phyloP scores from a whole-genome alignment of 306 rosid species.

The Quillaja saponaria region DNA sequence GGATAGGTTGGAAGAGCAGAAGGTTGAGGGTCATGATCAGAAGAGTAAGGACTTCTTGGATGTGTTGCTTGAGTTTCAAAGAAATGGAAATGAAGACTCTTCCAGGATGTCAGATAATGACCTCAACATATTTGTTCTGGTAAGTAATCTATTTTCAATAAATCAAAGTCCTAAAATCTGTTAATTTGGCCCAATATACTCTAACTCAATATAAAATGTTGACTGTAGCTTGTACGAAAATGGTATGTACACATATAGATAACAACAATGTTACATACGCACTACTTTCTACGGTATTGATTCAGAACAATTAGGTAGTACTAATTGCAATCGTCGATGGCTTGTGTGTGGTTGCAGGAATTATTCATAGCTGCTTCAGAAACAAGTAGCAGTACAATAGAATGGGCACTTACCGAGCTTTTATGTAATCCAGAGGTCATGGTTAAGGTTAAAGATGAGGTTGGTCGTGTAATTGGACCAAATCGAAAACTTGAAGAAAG shows the following conservation, averaged over 20 bases:
- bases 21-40: neutral
- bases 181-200: no score
- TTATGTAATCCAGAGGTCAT: constrained; percentile 30
- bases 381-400: constrained; percentile 51
- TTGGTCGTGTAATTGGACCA: constrained; percentile 28
- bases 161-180: no score
- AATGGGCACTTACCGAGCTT: constrained; percentile 62
- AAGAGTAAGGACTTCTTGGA: constrained; percentile 51
- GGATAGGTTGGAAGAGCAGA: constrained; percentile 31
- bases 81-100: constrained; percentile 39
- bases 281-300: no score
- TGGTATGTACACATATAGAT: no score
- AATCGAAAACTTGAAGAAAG: constrained; percentile 44
- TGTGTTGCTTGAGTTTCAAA: constrained; percentile 54
- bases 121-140: constrained; percentile 56
- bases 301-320: no score
- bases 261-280: no score
- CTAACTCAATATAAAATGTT: no score
- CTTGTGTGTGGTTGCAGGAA: constrained; percentile 34
- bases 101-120: constrained; percentile 41
- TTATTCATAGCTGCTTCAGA: constrained; percentile 62
- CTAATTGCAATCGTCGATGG: neutral
- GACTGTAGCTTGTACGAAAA: no score
- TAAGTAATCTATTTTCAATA: no score
- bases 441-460: constrained; percentile 43